Percentiles rank a stretch among this genome's conserved stretches.
phyloP scores from a whole-genome alignment of 2,329 filamentous ascomycete genomes.

The Aureobasidium sp. region DNA sequence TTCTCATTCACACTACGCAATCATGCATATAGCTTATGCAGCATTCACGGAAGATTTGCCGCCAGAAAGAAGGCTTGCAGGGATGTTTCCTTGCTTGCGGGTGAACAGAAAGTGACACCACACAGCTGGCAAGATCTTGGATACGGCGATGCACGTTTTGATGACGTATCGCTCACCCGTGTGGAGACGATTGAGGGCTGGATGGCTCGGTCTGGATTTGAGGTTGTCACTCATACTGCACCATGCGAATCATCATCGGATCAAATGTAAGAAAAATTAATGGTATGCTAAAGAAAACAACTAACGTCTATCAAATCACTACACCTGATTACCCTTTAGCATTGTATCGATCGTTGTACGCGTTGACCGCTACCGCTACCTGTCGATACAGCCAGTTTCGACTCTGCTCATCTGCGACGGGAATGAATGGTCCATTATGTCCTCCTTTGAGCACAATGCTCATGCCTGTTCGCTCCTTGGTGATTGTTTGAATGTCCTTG shows the following conservation, averaged over 20 bases:
- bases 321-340: constrained; percentile 43
- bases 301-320: neutral
- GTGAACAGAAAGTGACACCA: neutral
- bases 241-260: neutral
- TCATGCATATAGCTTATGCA: constrained; percentile 10
- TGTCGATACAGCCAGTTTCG: constrained; percentile 61
- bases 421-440: constrained; percentile 89
- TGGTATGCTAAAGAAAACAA: neutral
- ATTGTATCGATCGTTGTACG: constrained; percentile 61
- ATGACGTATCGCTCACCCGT: constrained; percentile 3
- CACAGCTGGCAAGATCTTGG: neutral
- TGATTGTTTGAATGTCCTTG: constrained; percentile 94
- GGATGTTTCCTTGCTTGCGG: constrained; percentile 13
- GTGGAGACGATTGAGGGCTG: neutral
- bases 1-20: constrained; percentile 3
- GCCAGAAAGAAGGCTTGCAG: constrained; percentile 3
- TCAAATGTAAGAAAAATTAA: neutral
- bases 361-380: constrained; percentile 60
- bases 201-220: neutral
- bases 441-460: constrained; percentile 83
- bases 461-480: constrained; percentile 91
- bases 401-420: constrained; percentile 77
- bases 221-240: neutral
- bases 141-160: neutral
- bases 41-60: constrained; percentile 4